These are phyloP conservation scores for Theileria sp. DNA, from an alignment of 169 alveolate genomes.

Conservation along the genomic window DNA sequence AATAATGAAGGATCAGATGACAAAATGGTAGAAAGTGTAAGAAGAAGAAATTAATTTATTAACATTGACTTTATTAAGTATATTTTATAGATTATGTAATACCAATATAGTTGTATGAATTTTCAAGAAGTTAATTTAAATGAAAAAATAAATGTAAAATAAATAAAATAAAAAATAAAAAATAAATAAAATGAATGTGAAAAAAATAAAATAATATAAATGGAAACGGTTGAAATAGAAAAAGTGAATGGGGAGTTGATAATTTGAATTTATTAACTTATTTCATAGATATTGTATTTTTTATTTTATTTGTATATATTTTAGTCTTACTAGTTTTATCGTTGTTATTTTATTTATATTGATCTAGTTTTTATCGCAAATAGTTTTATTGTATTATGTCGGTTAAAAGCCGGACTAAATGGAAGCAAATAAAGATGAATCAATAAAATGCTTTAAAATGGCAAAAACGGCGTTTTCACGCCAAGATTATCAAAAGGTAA, in stretches of 20 bases:
- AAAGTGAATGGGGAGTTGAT: conserved; percentile 10
- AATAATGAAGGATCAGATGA: conserved; percentile 47
- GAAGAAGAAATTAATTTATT: conserved; percentile 56
- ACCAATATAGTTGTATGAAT: conserved; percentile 46
- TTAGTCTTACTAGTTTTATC: not conserved
- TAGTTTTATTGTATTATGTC: not conserved
- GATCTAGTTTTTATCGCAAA: not conserved
- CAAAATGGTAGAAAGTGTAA: conserved; percentile 41
- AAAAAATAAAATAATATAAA: conserved; percentile 24
- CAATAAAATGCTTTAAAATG: conserved; percentile 67
- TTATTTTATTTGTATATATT: not conserved
- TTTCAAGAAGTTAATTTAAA: conserved; percentile 13
- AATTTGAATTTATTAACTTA: not conserved
- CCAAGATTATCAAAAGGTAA: conserved; percentile 70
- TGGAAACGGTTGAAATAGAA: conserved; percentile 46
- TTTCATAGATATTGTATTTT: not conserved
- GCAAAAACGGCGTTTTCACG: conserved; percentile 69
- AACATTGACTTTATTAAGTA: conserved; percentile 33
- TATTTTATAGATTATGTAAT: conserved; percentile 45
- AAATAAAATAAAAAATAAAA: conserved; percentile 7
- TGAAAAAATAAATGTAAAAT: conserved; percentile 12
- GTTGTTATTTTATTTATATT: not conserved
- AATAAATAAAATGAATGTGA: conserved; percentile 18
- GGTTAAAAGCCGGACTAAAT: conserved; percentile 46
- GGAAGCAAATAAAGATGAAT: conserved; percentile 81